Percentiles rank a stretch among this genome's conserved stretches.
Conservation (phyloP, 1,139 yeast species). For the Pichia sp. region DNA sequence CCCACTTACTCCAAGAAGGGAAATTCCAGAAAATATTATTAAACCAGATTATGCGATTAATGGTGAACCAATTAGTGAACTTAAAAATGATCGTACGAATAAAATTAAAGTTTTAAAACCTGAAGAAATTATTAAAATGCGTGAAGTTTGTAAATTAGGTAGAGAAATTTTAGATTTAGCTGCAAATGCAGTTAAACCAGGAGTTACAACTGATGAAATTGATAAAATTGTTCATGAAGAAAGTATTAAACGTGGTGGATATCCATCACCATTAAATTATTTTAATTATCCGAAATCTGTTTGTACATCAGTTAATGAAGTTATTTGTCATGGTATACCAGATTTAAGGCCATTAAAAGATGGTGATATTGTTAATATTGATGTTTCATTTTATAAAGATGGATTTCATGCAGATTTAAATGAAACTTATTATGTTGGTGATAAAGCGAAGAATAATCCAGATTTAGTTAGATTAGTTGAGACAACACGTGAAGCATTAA, state of each 20-base stretch:
- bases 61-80: constrained; percentile 79
- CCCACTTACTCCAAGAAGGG: constrained; percentile 70
- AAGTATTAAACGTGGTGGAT: constrained; percentile 81
- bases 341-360: constrained; percentile 80
- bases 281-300: constrained; percentile 89
- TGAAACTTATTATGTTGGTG: constrained; percentile 96
- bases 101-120: constrained; percentile 56
- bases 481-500: constrained; percentile 86
- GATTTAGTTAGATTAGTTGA: constrained; percentile 86
- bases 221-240: constrained; percentile 85
- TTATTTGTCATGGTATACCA: constrained; percentile 96
- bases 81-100: constrained; percentile 62
- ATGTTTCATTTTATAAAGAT: constrained; percentile 74
- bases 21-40: constrained; percentile 64
- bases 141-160: constrained; percentile 68
- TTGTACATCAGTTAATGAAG: constrained; percentile 92
- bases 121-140: constrained; percentile 67
- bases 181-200: constrained; percentile 78
- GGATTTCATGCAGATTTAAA: constrained; percentile 94
- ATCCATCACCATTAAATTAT: constrained; percentile 94
- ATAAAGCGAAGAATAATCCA: constrained; percentile 66
- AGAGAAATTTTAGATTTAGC: constrained; percentile 85
- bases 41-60: constrained; percentile 80
- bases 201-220: constrained; percentile 88
- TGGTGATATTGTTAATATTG: constrained; percentile 92